Evolutionary conservation across 331 rosid species (phyloP), one percentile per base, ranked within the genome.

Genomic region (Telfairia occidentalis): DNA sequence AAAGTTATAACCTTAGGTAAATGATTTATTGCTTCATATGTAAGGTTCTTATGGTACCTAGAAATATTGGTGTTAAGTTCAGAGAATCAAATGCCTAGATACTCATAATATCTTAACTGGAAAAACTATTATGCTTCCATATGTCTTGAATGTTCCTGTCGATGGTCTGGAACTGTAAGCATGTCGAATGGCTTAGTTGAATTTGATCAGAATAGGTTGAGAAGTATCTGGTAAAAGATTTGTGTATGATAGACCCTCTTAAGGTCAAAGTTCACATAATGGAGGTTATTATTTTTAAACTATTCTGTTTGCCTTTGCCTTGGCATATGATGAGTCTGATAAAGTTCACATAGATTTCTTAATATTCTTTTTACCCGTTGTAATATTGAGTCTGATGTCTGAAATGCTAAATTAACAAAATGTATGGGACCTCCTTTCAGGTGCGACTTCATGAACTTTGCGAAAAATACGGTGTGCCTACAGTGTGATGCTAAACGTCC

Each of bases 401-500:
- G 9, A 21, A 67, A 40, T 73, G 32, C 34, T 34, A 9, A 37
- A 37, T 23, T 49, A 53, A 12, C 8, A 35, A 34, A 10, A 7
- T 52, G 26, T 3, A 57, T 85, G 52, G 52, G 80, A 69, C 71
- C 57, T 80, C 61, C 63, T 83, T 28, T 71, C 87, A 94, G 97
- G 98, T 94, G 98, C 32, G 97, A 94, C 82, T 94, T 94, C 92
- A 76, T 94, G 98, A 94, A 94, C 89, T 94, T 94, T 77, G 95
- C 98, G 38, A 94, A 91, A 85, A 94, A 94, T 77, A 81, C 81
- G 21, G 80, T 78, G 73, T 94, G 98, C 89, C 84, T 94, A 76
- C 98, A 94, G 77, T 94, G 98, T 82, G 98, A 94, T 83, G 96
- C 98, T 73, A 90, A 94, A 84, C 98, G 96, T 79, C 98, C 98